Conservation (phyloP, 2,329 filamentous ascomycete genomes). For the Cryphonectria nitschkei region DNA sequence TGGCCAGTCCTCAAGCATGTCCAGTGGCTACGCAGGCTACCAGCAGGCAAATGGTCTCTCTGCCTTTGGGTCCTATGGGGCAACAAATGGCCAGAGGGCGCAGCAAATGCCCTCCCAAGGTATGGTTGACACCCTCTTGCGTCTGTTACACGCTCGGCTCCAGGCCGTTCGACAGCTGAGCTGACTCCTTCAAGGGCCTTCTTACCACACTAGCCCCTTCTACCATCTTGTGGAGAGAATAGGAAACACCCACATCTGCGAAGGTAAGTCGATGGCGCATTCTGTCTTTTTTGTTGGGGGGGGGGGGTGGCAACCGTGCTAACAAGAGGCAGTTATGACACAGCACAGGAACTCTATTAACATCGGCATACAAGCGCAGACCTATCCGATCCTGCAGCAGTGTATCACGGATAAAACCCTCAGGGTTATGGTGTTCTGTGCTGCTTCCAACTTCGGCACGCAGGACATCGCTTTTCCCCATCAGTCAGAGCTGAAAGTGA, state of each 20-base stretch:
- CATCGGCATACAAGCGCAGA: constrained; percentile 52
- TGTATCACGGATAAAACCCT: constrained; percentile 64
- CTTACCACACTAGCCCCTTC: constrained; percentile 79
- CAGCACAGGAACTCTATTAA: constrained; percentile 54
- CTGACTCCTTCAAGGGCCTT: constrained; percentile 31
- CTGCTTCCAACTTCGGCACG: constrained; percentile 61
- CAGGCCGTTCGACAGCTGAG: constrained; percentile 11
- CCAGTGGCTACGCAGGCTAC: constrained; percentile 15
- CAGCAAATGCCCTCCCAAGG: constrained; percentile 21
- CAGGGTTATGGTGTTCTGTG: constrained; percentile 83
- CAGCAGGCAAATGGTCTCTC: constrained; percentile 18
- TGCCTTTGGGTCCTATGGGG: constrained; percentile 11
- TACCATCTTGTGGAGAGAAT: constrained; percentile 72
- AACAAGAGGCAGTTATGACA: constrained; percentile 54
- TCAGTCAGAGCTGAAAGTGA: constrained; percentile 90
- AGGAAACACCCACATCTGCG: constrained; percentile 68
- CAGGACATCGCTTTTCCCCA: constrained; percentile 89
- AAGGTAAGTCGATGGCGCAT: constrained; percentile 59
- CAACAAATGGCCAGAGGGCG: constrained; percentile 23
- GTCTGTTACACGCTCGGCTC: constrained; percentile 3
- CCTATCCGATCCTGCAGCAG: constrained; percentile 55
- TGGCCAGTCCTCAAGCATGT: constrained; percentile 23
- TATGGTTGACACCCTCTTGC: constrained; percentile 15
- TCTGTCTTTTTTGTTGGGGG: background rate
- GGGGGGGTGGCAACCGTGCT: constrained; percentile 14